A percentile compares a stretch with the other conserved stretches of the same genome.
Conservation (phyloP, 805 yeast genomes). For the Candida peoriensis region DNA sequence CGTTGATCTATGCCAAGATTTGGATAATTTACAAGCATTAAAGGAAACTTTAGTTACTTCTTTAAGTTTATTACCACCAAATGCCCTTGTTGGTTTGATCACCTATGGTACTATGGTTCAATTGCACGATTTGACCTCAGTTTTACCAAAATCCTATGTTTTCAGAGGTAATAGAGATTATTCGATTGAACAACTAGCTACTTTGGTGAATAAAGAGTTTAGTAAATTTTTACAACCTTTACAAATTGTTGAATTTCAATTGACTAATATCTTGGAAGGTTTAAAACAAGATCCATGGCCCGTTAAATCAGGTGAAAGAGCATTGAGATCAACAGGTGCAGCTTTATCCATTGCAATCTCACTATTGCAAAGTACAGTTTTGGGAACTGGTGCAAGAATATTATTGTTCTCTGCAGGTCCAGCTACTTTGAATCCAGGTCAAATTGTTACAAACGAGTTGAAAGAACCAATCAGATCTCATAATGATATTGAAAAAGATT, state of each 20-base stretch:
- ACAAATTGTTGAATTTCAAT: constrained; percentile 75
- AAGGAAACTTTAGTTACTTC: constrained; percentile 76
- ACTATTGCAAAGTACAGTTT: constrained; percentile 74
- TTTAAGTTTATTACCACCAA: constrained; percentile 78
- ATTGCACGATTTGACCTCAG: constrained; percentile 74
- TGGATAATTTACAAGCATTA: constrained; percentile 77
- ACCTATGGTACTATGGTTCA: constrained; percentile 89
- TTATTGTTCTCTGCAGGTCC: constrained; percentile 93
- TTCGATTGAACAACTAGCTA: constrained; percentile 46
- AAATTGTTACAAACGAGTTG: constrained; percentile 85
- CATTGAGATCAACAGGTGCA: constrained; percentile 88
- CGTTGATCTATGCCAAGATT: constrained; percentile 85
- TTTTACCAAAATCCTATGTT: constrained; percentile 68
- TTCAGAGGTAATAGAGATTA: constrained; percentile 90
- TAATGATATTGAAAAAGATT: constrained; percentile 89
- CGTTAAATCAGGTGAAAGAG: constrained; percentile 74
- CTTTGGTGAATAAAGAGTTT: constrained; percentile 44
- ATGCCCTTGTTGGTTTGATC: constrained; percentile 80
- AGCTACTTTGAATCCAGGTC: constrained; percentile 91
- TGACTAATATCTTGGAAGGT: constrained; percentile 73
- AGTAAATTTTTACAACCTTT: constrained; percentile 70
- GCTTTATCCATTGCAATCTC: constrained; percentile 84
- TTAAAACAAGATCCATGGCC: constrained; percentile 86
- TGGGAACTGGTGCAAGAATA: constrained; percentile 84
- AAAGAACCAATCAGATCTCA: constrained; percentile 97